Evolutionary conservation across 768 basidiomycete species (phyloP).

Genomic region (Collybia sordida): DNA sequence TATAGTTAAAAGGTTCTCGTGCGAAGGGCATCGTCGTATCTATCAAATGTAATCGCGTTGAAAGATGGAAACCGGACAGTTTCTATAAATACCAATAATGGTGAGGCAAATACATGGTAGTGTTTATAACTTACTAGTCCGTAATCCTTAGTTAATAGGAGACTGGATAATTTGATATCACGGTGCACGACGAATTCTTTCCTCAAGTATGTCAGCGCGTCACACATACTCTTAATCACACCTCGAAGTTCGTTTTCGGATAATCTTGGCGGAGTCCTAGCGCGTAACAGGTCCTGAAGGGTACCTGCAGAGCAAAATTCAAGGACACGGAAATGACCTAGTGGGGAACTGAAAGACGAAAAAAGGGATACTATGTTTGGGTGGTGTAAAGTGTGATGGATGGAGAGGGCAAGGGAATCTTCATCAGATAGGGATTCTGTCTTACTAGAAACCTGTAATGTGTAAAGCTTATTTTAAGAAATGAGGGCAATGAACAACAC

Average conservation of each 20-base stretch:
- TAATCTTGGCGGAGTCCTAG: slow-evolving; percentile 19
- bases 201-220: slow-evolving; percentile 42
- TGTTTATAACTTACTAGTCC: slow-evolving; percentile 34
- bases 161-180: slow-evolving; percentile 36
- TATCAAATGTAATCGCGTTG: slow-evolving; percentile 25
- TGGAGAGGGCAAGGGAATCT: slow-evolving; percentile 10
- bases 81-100: slow-evolving; percentile 31
- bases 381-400: slow-evolving; percentile 46
- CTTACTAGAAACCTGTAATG: slow-evolving; percentile 2
- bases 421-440: slow-evolving; percentile 6
- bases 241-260: slow-evolving; percentile 35
- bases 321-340: slow-evolving; percentile 35
- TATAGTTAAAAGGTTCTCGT: slow-evolving; percentile 24
- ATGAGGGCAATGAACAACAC: not conserved
- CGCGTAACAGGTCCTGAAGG: slow-evolving; percentile 28
- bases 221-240: slow-evolving; percentile 36
- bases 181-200: slow-evolving; percentile 44
- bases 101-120: not conserved
- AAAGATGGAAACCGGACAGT: slow-evolving; percentile 39
- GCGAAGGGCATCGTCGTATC: slow-evolving; percentile 17
- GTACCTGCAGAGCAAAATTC: slow-evolving; percentile 46
- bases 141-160: slow-evolving; percentile 38
- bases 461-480: not conserved
- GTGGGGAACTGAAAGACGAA: slow-evolving; percentile 33
- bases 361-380: slow-evolving; percentile 48